phyloP scores from a whole-genome alignment of 108 stramenopile genomes.

The Nitzschia sp. region DNA sequence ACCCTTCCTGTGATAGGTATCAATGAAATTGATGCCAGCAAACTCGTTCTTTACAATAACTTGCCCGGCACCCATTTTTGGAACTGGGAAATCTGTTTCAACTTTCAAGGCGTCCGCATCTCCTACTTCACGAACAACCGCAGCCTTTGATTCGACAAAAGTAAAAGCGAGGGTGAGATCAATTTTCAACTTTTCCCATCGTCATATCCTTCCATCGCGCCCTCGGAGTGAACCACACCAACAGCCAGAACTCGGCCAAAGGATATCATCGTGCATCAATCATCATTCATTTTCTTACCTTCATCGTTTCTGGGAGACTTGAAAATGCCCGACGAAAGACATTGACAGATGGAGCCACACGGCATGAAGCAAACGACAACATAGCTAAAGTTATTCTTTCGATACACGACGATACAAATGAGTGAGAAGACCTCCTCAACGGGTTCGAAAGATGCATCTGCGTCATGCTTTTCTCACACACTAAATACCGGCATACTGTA shows the following conservation, averaged over 20 bases:
- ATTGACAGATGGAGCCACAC: constrained; percentile 9
- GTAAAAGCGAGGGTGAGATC: no score
- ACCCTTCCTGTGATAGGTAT: constrained; percentile 76
- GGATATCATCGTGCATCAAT: neutral
- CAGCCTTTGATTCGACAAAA: no score
- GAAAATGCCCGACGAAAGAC: constrained; percentile 24
- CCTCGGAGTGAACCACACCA: no score
- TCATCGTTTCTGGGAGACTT: constrained; percentile 34
- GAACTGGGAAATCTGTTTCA: constrained; percentile 54
- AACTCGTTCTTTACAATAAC: constrained; percentile 71
- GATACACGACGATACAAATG: no score
- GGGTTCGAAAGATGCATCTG: no score
- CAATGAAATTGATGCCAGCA: constrained; percentile 81
- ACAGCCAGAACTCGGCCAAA: no score
- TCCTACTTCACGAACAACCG: constrained; percentile 48
- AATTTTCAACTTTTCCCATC: no score
- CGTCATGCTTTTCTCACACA: no score
- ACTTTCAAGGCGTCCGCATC: constrained; percentile 42
- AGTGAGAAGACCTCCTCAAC: no score
- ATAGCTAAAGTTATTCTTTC: no score
- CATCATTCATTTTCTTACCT: constrained; percentile 7
- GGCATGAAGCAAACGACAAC: constrained; percentile 4
- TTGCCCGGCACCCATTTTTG: constrained; percentile 41
- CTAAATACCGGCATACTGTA: no score
- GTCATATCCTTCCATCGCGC: no score